These are phyloP conservation scores for Hydnomerulius pinastri DNA, from an alignment of 768 basidiomycete genomes.

Conservation along the genomic window DNA sequence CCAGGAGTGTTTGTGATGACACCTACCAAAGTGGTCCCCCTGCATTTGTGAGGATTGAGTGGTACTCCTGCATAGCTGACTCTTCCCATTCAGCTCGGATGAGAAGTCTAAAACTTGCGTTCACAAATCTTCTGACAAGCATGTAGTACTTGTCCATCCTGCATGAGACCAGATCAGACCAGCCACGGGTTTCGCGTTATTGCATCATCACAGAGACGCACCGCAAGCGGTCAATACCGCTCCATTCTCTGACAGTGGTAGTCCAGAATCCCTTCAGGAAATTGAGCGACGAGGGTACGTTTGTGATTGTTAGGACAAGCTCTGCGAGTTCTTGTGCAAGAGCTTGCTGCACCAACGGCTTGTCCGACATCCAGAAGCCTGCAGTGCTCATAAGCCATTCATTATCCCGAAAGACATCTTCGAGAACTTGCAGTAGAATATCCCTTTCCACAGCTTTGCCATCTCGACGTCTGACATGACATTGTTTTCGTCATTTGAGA, in stretches of 20 bases:
- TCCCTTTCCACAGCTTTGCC: constrained; percentile 95
- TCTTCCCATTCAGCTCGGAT: constrained; percentile 69
- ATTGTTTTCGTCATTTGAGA: constrained; percentile 65
- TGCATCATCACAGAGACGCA: constrained; percentile 36
- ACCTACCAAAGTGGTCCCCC: constrained; percentile 86
- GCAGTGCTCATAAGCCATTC: neutral
- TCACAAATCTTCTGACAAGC: constrained; percentile 86
- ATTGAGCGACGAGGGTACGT: constrained; percentile 56
- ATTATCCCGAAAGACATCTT: neutral
- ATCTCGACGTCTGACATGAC: constrained; percentile 73
- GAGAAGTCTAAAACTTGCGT: constrained; percentile 82
- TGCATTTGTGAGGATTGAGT: constrained; percentile 59
- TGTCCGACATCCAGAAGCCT: constrained; percentile 99
- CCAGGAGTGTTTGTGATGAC: neutral
- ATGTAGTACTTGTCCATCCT: constrained; percentile 99
- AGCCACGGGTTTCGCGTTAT: neutral
- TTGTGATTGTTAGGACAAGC: constrained; percentile 68
- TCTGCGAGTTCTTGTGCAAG: constrained; percentile 86
- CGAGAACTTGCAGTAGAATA: constrained; percentile 82
- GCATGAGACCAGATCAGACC: constrained; percentile 10
- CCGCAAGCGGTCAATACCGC: constrained; percentile 88
- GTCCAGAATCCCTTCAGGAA: constrained; percentile 94
- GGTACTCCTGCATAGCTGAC: constrained; percentile 57
- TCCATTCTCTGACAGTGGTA: constrained; percentile 90
- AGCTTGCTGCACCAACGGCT: constrained; percentile 92